Percentiles rank a stretch among this genome's conserved stretches.
phyloP scores from a whole-genome alignment of 2,329 filamentous ascomycete species.

The Dichotomopilus funicola region DNA sequence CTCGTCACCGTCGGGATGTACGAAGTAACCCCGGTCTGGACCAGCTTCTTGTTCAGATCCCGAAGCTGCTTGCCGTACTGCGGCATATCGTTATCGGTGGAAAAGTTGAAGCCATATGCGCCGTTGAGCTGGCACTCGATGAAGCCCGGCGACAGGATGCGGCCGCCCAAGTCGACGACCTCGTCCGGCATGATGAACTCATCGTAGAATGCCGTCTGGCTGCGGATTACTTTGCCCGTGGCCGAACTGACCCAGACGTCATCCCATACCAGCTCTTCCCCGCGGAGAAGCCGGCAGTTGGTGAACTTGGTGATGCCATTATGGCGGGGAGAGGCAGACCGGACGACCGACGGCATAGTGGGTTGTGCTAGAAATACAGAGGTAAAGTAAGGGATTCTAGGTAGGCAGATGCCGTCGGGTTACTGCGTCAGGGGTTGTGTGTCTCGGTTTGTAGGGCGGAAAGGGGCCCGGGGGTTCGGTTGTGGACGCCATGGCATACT shows the following conservation, averaged over 20 bases:
- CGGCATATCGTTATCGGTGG: constrained; percentile 60
- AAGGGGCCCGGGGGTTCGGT: neutral
- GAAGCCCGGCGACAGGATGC: constrained; percentile 77
- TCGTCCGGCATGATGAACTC: constrained; percentile 63
- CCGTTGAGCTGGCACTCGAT: constrained; percentile 92
- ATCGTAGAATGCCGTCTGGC: constrained; percentile 61
- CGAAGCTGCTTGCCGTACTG: constrained; percentile 67
- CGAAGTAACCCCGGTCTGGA: constrained; percentile 77
- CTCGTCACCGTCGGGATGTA: constrained; percentile 83
- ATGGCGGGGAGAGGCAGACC: constrained; percentile 9
- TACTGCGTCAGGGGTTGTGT: neutral
- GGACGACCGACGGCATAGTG: constrained; percentile 25
- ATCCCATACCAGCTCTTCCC: constrained; percentile 59
- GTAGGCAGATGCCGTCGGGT: neutral
- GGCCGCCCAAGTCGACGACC: constrained; percentile 72
- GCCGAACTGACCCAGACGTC: constrained; percentile 85
- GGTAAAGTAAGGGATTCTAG: neutral
- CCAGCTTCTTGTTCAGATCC: constrained; percentile 63
- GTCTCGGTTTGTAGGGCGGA: neutral
- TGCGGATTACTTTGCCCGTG: constrained; percentile 75
- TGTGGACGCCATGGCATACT: constrained; percentile 3
- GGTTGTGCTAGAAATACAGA: neutral
- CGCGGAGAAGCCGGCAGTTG: constrained; percentile 73
- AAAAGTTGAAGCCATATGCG: constrained; percentile 90
- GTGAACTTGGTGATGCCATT: constrained; percentile 72